Evolutionary conservation across 495 filamentous ascomycete species (phyloP).

Genomic region (Podospora appendiculata): DNA sequence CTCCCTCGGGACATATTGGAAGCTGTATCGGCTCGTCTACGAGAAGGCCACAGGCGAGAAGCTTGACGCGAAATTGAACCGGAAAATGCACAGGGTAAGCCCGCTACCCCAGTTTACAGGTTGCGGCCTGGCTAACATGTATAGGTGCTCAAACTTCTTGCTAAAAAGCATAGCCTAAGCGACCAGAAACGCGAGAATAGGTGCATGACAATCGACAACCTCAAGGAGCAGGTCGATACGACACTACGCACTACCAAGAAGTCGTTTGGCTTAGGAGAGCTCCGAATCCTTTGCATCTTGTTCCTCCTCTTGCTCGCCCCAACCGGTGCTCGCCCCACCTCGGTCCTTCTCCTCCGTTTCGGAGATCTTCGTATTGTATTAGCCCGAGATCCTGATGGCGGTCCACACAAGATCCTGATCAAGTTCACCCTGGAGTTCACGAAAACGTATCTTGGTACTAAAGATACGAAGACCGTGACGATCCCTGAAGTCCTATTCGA

Average conservation of each 20-base stretch:
- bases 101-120: not conserved
- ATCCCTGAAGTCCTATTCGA: conserved; percentile 1
- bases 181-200: conserved; percentile 1
- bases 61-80: conserved; percentile 2
- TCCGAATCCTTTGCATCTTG: conserved; percentile 3
- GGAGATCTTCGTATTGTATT: not conserved
- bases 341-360: not conserved
- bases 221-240: not conserved
- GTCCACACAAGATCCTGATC: conserved; percentile 2
- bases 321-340: conserved; percentile 1
- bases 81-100: conserved; percentile 3
- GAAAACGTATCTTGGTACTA: conserved; percentile 2
- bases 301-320: conserved; percentile 5
- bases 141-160: conserved; percentile 1
- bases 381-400: not conserved
- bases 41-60: conserved; percentile 1
- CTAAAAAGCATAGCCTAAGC: conserved; percentile 2
- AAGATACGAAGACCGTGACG: conserved; percentile 4
- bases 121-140: not conserved
- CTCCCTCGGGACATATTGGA: conserved; percentile 1
- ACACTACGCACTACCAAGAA: conserved; percentile 1
- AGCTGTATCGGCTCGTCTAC: conserved; percentile 2
- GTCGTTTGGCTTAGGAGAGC: conserved; percentile 1
- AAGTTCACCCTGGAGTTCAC: conserved; percentile 4
- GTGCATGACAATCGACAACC: conserved; percentile 2